Evolutionary conservation across 768 basidiomycete genomes (phyloP).

Genomic region (Suillus tomentosus): DNA sequence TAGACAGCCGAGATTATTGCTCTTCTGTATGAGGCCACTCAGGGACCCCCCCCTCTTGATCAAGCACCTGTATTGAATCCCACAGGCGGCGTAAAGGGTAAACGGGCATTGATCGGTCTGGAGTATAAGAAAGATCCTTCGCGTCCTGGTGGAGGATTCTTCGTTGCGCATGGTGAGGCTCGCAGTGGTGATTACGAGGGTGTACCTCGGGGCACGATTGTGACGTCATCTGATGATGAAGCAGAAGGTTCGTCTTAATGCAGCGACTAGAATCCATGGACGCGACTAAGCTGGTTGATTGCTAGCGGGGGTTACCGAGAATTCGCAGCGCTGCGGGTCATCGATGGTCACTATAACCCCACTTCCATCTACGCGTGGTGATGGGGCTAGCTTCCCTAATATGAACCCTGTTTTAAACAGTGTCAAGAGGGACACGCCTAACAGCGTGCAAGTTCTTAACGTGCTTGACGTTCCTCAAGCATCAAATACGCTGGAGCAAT

Average conservation of each 20-base stretch:
- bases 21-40: conserved; percentile 91
- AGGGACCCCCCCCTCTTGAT: conserved; percentile 62
- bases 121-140: conserved; percentile 79
- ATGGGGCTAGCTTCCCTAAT: conserved; percentile 46
- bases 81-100: conserved; percentile 67
- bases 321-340: conserved; percentile 25
- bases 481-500: conserved; percentile 58
- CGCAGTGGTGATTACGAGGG: conserved; percentile 50
- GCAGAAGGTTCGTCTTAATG: conserved; percentile 50
- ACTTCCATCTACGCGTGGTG: conserved; percentile 33
- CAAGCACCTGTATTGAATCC: conserved; percentile 74
- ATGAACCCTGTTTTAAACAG: conserved; percentile 78
- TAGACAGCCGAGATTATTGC: conserved; percentile 93
- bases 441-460: conserved; percentile 77
- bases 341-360: conserved; percentile 63
- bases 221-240: conserved; percentile 48
- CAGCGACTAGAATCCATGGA: conserved; percentile 20
- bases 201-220: conserved; percentile 56
- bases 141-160: conserved; percentile 86
- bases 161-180: conserved; percentile 61
- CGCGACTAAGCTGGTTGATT: conserved; percentile 6
- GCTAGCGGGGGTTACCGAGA: conserved; percentile 20
- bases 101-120: conserved; percentile 51
- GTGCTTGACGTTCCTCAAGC: conserved; percentile 63
- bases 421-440: conserved; percentile 35